A percentile compares a stretch with the other conserved stretches of the same genome.
These are phyloP conservation scores for Pecoramyces ruminantium DNA, from an alignment of 192 early-diverging fungal species.

Conservation along the genomic window DNA sequence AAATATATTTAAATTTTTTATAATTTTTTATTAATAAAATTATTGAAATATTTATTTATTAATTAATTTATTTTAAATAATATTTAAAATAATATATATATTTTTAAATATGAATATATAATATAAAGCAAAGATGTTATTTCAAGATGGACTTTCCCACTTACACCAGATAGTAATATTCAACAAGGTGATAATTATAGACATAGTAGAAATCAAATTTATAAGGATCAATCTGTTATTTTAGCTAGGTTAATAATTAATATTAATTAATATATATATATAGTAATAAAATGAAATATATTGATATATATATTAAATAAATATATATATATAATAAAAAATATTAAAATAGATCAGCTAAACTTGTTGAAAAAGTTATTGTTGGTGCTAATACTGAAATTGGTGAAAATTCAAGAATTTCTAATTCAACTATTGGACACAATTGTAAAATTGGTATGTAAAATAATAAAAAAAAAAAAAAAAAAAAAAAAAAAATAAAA, in stretches of 20 bases:
- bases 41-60: too few species aligned
- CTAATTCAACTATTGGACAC: constrained; percentile 68
- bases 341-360: constrained; percentile 16
- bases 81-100: too few species aligned
- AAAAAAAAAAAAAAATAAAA: too few species aligned
- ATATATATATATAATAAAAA: too few species aligned
- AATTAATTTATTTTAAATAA: too few species aligned
- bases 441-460: constrained; percentile 43
- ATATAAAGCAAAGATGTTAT: constrained; percentile 60
- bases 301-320: too few species aligned
- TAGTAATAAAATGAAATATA: too few species aligned
- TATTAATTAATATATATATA: too few species aligned
- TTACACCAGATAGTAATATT: constrained; percentile 79
- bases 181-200: constrained; percentile 49
- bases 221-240: constrained; percentile 60
- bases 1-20: not conserved
- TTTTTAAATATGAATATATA: not conserved
- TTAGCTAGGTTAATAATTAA: constrained; percentile 31
- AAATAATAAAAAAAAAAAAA: too few species aligned
- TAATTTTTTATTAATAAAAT: too few species aligned
- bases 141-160: constrained; percentile 80
- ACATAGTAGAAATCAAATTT: constrained; percentile 61
- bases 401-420: constrained; percentile 49
- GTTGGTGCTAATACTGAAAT: constrained; percentile 63
- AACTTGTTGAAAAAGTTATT: constrained; percentile 58